phyloP scores from a whole-genome alignment of 257 asterid species.

The Rehmannia glutinosa region DNA sequence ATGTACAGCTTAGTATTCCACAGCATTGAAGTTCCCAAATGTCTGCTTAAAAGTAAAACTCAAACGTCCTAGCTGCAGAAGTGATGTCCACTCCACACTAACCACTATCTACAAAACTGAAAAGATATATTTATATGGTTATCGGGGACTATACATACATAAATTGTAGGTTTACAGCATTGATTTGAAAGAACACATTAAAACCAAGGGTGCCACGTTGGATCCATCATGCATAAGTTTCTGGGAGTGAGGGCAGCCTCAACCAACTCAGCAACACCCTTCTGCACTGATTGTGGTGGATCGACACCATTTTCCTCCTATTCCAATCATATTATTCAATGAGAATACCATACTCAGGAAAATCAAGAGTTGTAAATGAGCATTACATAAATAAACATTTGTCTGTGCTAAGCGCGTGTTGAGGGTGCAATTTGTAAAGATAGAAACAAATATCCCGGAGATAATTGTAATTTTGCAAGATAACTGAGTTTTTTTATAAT shows the following conservation, averaged over 20 bases:
- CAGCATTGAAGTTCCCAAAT: neutral
- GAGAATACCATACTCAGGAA: neutral
- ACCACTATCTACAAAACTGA: constrained; percentile 6
- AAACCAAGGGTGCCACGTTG: constrained; percentile 99
- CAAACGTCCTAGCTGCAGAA: neutral
- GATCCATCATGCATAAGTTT: constrained; percentile 99
- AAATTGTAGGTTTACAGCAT: neutral
- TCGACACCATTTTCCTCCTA: constrained; percentile 88
- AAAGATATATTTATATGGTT: neutral
- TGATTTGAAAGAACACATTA: constrained; percentile 20
- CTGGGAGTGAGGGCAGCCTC: constrained; percentile 94
- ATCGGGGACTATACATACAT: constrained; percentile 8
- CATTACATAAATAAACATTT: no score
- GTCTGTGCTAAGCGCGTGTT: no score
- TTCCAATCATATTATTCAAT: no score
- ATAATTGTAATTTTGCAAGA: no score
- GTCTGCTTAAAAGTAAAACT: no score
- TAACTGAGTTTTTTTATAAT: no score
- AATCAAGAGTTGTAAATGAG: neutral
- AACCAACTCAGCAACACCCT: constrained; percentile 89
- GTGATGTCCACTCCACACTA: neutral
- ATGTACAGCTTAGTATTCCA: constrained; percentile 10
- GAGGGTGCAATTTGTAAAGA: no score
- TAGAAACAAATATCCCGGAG: no score
- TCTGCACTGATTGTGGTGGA: constrained; percentile 96